These are phyloP conservation scores for Tarenaya hassleriana DNA, from an alignment of 345 rosid species.

Conservation along the genomic window DNA sequence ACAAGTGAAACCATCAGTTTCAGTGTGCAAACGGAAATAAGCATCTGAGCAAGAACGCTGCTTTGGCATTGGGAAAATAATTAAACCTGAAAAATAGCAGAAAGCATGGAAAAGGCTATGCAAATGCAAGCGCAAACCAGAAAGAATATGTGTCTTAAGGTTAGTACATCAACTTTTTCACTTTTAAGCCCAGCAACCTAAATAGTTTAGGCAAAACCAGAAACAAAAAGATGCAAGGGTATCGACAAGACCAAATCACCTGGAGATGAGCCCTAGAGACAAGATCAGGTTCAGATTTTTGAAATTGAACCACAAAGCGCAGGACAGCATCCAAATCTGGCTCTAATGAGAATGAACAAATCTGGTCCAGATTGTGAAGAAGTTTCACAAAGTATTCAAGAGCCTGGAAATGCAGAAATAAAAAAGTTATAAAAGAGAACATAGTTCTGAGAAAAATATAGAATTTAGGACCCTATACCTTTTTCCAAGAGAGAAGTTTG, in stretches of 20 bases:
- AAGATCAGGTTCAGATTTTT: slow-evolving; percentile 82
- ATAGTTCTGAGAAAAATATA: slow-evolving; percentile 5
- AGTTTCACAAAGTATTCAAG: slow-evolving; percentile 81
- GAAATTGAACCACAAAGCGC: slow-evolving; percentile 77
- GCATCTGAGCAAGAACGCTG: no score
- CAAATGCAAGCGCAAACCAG: slow-evolving; percentile 3
- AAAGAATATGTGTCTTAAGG: slow-evolving; percentile 5
- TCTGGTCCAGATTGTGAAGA: slow-evolving; percentile 75
- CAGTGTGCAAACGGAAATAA: background rate
- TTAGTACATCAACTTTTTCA: slow-evolving; percentile 3
- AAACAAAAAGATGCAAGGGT: background rate
- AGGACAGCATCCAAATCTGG: slow-evolving; percentile 60
- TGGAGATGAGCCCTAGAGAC: slow-evolving; percentile 96
- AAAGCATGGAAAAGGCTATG: no score
- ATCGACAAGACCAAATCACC: slow-evolving; percentile 37
- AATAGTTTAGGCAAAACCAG: background rate
- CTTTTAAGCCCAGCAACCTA: slow-evolving; percentile 4
- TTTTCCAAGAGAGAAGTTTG: slow-evolving; percentile 76
- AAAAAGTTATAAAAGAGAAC: slow-evolving; percentile 18
- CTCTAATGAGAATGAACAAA: slow-evolving; percentile 68
- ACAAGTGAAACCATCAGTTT: background rate
- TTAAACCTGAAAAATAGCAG: background rate
- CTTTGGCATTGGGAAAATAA: no score
- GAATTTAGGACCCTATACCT: slow-evolving; percentile 38
- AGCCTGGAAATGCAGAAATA: slow-evolving; percentile 51